Conservation (phyloP, 176 grass and related monocot genomes). For the Phoenix roebelenii region DNA sequence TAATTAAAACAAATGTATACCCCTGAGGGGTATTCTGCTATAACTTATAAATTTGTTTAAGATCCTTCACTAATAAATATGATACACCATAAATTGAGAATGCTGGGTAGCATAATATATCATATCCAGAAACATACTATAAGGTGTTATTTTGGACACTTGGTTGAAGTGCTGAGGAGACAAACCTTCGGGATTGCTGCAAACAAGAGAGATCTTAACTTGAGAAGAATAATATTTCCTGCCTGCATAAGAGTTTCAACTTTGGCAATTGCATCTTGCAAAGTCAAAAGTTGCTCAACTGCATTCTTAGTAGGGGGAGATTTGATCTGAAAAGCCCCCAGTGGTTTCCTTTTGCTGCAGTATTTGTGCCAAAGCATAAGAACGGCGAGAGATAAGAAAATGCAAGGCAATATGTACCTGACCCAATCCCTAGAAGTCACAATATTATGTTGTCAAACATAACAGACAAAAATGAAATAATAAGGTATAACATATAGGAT, state of each 20-base stretch:
- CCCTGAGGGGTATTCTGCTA: too few relatives aligned
- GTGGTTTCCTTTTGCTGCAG: slow-evolving; percentile 27
- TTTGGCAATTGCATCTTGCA: slow-evolving; percentile 63
- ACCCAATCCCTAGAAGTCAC: slow-evolving; percentile 41
- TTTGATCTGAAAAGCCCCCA: slow-evolving; percentile 56
- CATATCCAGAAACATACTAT: too few relatives aligned
- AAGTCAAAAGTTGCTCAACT: slow-evolving; percentile 57
- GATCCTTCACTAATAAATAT: too few relatives aligned
- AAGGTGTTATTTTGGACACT: slow-evolving; percentile 5
- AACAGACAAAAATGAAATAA: not conserved
- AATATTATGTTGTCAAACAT: not conserved
- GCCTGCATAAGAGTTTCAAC: slow-evolving; percentile 46
- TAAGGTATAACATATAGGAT: not conserved
- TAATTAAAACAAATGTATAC: too few relatives aligned
- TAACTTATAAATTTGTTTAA: too few relatives aligned
- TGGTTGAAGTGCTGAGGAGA: not conserved
- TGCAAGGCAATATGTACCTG: slow-evolving; percentile 28
- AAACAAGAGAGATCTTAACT: slow-evolving; percentile 65
- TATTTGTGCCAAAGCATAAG: slow-evolving; percentile 62
- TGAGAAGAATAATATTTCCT: slow-evolving; percentile 70
- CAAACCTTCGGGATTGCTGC: slow-evolving; percentile 61
- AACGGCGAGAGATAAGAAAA: slow-evolving; percentile 35
- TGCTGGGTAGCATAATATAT: too few relatives aligned
- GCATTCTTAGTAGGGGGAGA: slow-evolving; percentile 61
- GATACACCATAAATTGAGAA: too few relatives aligned